phyloP scores from a whole-genome alignment of 2,329 filamentous ascomycete species.

The Fusarium illudens region DNA sequence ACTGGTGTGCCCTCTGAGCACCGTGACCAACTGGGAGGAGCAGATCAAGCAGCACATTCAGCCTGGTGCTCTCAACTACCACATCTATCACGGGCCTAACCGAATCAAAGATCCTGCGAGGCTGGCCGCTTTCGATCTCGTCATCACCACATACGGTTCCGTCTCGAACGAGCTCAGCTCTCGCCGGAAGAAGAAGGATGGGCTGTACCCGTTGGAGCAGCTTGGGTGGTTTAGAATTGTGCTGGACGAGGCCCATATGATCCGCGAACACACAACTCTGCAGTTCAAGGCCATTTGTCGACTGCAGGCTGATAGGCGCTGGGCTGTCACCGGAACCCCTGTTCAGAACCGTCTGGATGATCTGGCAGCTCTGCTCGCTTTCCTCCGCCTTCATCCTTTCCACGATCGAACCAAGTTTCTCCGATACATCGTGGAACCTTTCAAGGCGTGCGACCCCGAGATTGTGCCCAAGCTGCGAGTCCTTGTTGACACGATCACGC shows the following conservation, averaged over 20 bases:
- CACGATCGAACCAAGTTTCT: slow-evolving; percentile 79
- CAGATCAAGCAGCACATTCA: slow-evolving; percentile 86
- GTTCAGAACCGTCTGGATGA: slow-evolving; percentile 95
- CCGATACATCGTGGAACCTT: slow-evolving; percentile 81
- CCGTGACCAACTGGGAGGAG: slow-evolving; percentile 92
- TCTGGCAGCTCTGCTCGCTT: slow-evolving; percentile 84
- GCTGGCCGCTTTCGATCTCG: slow-evolving; percentile 79
- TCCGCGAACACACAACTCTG: slow-evolving; percentile 82
- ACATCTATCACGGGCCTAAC: slow-evolving; percentile 86
- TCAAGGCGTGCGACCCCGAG: slow-evolving; percentile 85
- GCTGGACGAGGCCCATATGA: slow-evolving; percentile 93
- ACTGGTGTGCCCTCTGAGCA: slow-evolving; percentile 88
- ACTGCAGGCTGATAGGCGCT: slow-evolving; percentile 81
- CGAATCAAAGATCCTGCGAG: slow-evolving; percentile 74
- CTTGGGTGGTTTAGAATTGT: slow-evolving; percentile 95
- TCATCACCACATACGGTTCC: slow-evolving; percentile 93
- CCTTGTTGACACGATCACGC: slow-evolving; percentile 91
- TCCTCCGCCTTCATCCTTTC: slow-evolving; percentile 85
- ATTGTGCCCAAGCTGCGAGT: slow-evolving; percentile 87
- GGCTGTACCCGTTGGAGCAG: slow-evolving; percentile 72
- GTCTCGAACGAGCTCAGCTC: slow-evolving; percentile 79
- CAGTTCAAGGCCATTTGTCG: slow-evolving; percentile 87
- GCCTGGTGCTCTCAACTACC: slow-evolving; percentile 70
- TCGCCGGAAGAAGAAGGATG: slow-evolving; percentile 68
- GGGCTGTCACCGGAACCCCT: slow-evolving; percentile 97